Evolutionary conservation across 2,329 filamentous ascomycete species (phyloP).

Genomic region (Endothia cerciana): DNA sequence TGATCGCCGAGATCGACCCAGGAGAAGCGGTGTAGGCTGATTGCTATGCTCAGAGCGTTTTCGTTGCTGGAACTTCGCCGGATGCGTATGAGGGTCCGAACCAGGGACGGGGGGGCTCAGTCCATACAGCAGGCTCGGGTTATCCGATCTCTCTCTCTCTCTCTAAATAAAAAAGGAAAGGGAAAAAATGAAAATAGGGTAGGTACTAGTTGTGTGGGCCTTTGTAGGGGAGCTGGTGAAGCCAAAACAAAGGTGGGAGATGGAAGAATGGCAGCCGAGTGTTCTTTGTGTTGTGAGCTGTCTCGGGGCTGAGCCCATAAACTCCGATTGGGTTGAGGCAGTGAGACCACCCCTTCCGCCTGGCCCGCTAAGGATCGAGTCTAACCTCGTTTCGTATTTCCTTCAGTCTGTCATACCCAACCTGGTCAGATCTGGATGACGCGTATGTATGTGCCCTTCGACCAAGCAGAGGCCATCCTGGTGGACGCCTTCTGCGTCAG

Average conservation of each 20-base stretch:
- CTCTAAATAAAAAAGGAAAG: too few species aligned
- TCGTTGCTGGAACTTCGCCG: not conserved
- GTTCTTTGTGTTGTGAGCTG: not conserved
- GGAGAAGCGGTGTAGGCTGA: not conserved
- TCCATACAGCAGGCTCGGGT: not conserved
- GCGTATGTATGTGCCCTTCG: not conserved
- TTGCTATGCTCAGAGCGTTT: not conserved
- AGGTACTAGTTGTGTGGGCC: not conserved
- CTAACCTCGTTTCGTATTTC: slow-evolving; percentile 31
- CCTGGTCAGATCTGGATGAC: not conserved
- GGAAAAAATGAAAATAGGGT: too few species aligned
- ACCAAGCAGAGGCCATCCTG: not conserved
- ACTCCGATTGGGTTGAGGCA: slow-evolving; percentile 1
- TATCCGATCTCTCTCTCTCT: not conserved
- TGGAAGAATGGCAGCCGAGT: not conserved
- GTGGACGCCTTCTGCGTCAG: not conserved
- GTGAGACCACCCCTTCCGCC: not conserved
- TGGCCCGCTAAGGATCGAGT: slow-evolving; percentile 12
- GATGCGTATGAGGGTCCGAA: not conserved
- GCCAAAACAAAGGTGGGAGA: not conserved
- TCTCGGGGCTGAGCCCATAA: not conserved
- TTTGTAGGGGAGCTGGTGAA: not conserved
- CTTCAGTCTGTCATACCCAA: not conserved
- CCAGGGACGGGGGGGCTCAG: not conserved
- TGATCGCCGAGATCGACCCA: not conserved